Evolutionary conservation across 2,329 filamentous ascomycete genomes (phyloP), one percentile per base, ranked within the genome.

Genomic region (Helotiales sp.): DNA sequence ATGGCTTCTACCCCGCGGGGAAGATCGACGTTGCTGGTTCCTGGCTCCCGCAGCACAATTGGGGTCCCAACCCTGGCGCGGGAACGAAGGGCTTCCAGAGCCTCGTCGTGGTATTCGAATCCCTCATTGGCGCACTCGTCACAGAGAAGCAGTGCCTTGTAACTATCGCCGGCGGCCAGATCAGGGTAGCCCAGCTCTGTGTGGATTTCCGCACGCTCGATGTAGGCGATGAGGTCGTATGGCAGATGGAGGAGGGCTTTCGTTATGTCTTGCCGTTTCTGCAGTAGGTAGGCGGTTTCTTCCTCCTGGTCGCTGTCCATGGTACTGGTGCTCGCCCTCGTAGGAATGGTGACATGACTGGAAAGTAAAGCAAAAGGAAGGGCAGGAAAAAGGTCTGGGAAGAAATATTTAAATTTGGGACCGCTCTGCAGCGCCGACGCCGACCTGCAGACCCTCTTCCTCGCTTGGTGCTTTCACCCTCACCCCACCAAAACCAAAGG

Each of bases 101-200:
- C 89, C 72, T 86, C 81, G 17, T 93, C 88, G 76, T 96, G 90
- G 75, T 93, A 96, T 78, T 97, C 93, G 72, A 92, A 94, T 45
- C 87, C 86, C 69, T 95, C 91, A 64, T 96, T 90, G 10, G 70
- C 85, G 80, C 40, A 93, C 71, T 96, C 93, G 76, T 98, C 95
- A 17, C 91, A 86, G 55, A 99, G 82, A 3, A 97, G 86, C n/a
- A 98, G 84, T 0, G 94, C 93, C 64, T 91, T 90, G 78, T 98
- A 98, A 5, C 93, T 93, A 82, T 97, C 94, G 37, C 93, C 93
- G 11, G 91, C 90, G 5, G 93, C 93, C 45, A 99, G 86, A 78
- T 99, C 96, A 0, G 93, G 93, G 78, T 97, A 98, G 43, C 89
- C 92, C 55, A 97, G 84, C 54, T 88, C 82, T 17, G 89, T 86